Evolutionary conservation across 2,329 filamentous ascomycete species (phyloP), one percentile per base, ranked within the genome.

Genomic region (Pleomassaria siparia): DNA sequence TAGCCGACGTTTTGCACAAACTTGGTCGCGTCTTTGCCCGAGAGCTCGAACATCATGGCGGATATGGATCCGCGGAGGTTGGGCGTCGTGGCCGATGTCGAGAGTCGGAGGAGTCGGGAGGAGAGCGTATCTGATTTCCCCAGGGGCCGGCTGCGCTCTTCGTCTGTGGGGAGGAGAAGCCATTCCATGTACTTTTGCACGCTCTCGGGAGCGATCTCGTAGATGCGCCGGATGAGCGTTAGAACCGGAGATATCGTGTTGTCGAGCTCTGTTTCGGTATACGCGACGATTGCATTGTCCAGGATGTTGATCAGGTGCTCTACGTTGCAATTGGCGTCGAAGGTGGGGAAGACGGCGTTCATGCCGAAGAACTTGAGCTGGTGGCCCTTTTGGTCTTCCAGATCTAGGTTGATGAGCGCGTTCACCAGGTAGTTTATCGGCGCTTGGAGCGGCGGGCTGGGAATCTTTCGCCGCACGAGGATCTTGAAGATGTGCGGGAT

Each of bases 1-100:
- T 96, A 99, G 0, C 94, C 94, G 11, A 99, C 89, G 58, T 96
- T 96, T 43, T 88, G 80, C 0, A 97, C 88, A 62, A 96, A 94
- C 24, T 79, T 87, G 13, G 80, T 81, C 0, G 91, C 82, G 59
- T 96, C 85, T 59, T 85, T 88, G 54, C 86, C 87, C 0, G 91
- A 96, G 22, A 97, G 78, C 55, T 95, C 88, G 66, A 95, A 99
- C 51, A 96, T 81, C 20, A 99, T 77, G 24, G 86, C 80, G 0
- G 88, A 88, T 43, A 95, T 86, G 15, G 83, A 82, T 39, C 88
- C 84, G 15, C 90, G 83, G 2, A 96, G 75, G 30, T 85, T 84
- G 0, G 89, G 83, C 0, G 88, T 81, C 35, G 83, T 71, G 0
- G 91, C 81, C 12, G 88, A 89, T 4, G 85, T 89, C 2, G 88